Evolutionary conservation across 306 rosid species (phyloP), one percentile per base, ranked within the genome.

Genomic region (Trichosanthes cucumerina): DNA sequence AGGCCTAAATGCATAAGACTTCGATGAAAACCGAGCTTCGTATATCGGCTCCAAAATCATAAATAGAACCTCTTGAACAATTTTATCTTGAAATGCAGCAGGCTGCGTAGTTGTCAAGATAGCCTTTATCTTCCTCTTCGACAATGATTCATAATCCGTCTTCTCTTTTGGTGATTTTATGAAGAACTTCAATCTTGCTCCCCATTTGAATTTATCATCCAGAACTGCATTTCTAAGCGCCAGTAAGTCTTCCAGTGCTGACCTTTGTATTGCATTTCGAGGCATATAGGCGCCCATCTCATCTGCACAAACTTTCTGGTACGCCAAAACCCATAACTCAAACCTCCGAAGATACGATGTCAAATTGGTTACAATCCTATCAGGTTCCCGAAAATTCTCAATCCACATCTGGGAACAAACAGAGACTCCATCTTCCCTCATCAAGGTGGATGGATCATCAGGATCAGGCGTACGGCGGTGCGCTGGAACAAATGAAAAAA

Each of bases 311-410:
- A 89, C 95, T 82, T 92, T 92, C 82, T 89, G 98, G 86, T 92
- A 92, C 11, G 97, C 97, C 79, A 95, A 81, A 44, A 95, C 87
- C 98, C 97, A 95, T 56, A 95, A 83, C 68, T 95, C 96, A 65
- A 95, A 88, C 23, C 93, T 87, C 47, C 93, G 92, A 75, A 95
- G 88, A 84, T 81, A 86, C 24, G 95, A 81, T 31, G 90, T 54
- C 79, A 95, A 83, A 89, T 82, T 87, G 79, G 92, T 86, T 64
- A 87, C 81, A 75, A 80, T 76, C 64, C 82, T 64, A 80, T 89
- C 94, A 1, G 93, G 95, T 53, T 88, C 90, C 12, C 95, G 88
- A 81, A 88, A 94, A 82, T 84, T 92, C 78, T 90, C 92, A 81
- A 94, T 85, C 98, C 98, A 94, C 89, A 89, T 85, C 54, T 87